phyloP scores from a whole-genome alignment of 106 monocot genomes.

The Narthecium ossifragum region DNA sequence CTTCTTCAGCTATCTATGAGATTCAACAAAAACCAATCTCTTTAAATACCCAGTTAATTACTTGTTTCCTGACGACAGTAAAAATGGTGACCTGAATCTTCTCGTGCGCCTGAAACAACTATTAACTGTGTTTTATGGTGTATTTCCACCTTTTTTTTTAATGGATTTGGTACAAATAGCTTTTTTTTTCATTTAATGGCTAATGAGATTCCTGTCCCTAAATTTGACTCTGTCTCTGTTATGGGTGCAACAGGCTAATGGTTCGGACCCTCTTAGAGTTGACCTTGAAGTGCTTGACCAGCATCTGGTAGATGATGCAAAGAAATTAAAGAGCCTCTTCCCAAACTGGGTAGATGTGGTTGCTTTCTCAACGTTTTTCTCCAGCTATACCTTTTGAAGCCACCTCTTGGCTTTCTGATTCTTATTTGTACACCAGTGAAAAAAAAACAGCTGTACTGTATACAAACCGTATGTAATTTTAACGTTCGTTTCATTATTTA shows the following conservation, averaged over 20 bases:
- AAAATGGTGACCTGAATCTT: too few species aligned
- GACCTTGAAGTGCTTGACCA: constrained; percentile 41
- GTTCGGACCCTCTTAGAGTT: constrained; percentile 24
- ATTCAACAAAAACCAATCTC: not conserved
- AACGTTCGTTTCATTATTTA: too few species aligned
- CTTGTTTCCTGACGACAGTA: too few species aligned
- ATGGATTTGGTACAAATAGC: not conserved
- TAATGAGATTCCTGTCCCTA: constrained; percentile 56
- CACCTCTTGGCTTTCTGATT: too few species aligned
- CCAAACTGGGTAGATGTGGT: constrained; percentile 78
- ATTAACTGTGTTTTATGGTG: too few species aligned
- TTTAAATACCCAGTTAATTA: not conserved
- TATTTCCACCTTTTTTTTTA: too few species aligned
- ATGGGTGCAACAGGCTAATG: constrained; percentile 21
- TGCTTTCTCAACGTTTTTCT: constrained; percentile 61
- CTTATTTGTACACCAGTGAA: too few species aligned
- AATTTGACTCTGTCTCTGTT: not conserved
- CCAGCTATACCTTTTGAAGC: constrained; percentile 65
- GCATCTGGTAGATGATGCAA: constrained; percentile 46
- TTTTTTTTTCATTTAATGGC: constrained; percentile 29
- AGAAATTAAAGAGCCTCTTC: constrained; percentile 63
- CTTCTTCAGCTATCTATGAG: not conserved
- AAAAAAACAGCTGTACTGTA: too few species aligned
- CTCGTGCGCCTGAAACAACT: too few species aligned
- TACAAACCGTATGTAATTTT: too few species aligned